phyloP scores from a whole-genome alignment of 202 grass and related monocot genomes.

The Alloteropsis angusta region DNA sequence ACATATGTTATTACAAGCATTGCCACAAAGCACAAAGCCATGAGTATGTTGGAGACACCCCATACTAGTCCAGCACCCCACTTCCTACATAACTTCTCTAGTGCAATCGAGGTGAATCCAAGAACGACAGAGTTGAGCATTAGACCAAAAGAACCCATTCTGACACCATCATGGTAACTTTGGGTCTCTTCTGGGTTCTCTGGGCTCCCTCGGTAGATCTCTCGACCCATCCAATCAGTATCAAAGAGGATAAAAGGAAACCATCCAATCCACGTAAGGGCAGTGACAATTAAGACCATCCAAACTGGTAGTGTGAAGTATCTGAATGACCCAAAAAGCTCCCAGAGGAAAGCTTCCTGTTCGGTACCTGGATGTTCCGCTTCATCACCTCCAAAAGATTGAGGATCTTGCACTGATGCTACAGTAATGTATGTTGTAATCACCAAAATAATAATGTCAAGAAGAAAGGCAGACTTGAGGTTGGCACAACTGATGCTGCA shows the following conservation, averaged over 20 bases:
- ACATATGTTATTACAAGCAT: slow-evolving; percentile 82
- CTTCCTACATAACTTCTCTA: slow-evolving; percentile 74
- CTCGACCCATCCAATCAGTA: slow-evolving; percentile 94
- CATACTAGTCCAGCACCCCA: slow-evolving; percentile 81
- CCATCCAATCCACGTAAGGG: slow-evolving; percentile 86
- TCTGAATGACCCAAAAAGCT: slow-evolving; percentile 80
- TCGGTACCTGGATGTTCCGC: slow-evolving; percentile 21
- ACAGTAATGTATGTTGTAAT: slow-evolving; percentile 64
- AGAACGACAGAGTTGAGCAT: slow-evolving; percentile 91
- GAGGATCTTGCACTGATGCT: slow-evolving; percentile 47
- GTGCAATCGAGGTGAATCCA: slow-evolving; percentile 69
- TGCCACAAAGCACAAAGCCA: slow-evolving; percentile 68
- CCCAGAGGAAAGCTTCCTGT: slow-evolving; percentile 86
- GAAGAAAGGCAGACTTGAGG: slow-evolving; percentile 85
- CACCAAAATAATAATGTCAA: slow-evolving; percentile 59
- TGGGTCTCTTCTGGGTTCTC: slow-evolving; percentile 35
- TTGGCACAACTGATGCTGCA: slow-evolving; percentile 76
- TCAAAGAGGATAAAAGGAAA: slow-evolving; percentile 89
- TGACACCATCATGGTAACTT: slow-evolving; percentile 71
- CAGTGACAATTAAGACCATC: slow-evolving; percentile 85
- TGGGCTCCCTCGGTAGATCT: slow-evolving; percentile 79
- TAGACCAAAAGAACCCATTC: slow-evolving; percentile 79
- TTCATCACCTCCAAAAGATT: slow-evolving; percentile 29
- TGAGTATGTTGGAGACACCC: slow-evolving; percentile 85
- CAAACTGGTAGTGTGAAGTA: slow-evolving; percentile 77